Base-by-base conservation (phyloP, 495 filamentous ascomycete genomes). In the Hypomontagnella monticulosa region DNA sequence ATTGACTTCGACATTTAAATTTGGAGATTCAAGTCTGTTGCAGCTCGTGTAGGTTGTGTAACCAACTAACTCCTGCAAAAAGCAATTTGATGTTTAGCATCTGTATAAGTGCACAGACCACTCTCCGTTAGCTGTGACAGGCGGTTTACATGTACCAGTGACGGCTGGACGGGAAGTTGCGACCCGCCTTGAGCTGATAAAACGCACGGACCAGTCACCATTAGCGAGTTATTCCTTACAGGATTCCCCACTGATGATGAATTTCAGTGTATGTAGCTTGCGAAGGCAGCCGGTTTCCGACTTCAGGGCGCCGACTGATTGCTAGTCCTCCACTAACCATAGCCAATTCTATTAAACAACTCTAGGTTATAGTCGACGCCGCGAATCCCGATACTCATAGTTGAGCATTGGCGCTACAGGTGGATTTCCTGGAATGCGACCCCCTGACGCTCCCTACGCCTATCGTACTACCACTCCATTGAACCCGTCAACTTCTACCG, bases 191-290 rank as follows among this genome's bases (percentile, higher is more conserved):
- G 6, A 27, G 23, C 6, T 27, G 23, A 27, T 27, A 27, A 27
- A 27, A 27, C 9, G 59, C 59, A 62, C 59, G 50, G 41, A 10
- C 59, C 50, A 27, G 2, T 27, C 23, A 27, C 2, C 6, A 27
- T 27, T 27, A 32, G 33, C 16, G 18, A 20, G 18, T 38, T 43
- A 43, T 20, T 23, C 19, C 14, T 18, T 51, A 16, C 9, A 34
- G 2, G 30, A 48, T 67, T 61, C 64, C 57, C 64, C 64, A 67
- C 58, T 46, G 53, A 63, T 67, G 64, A 67, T 67, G 58, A 27
- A 67, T 62, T 67, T 62, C 33, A n/a, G 50, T 56, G 23, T 27
- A 27, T 27, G 42, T 32, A 41, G 33, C 41, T 51, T 38, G 15
- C 42, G 33, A 58, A 58, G 53, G 34, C 51, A 46, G 12, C 51